Evolutionary conservation across 305 asterid species (phyloP), one percentile per base, ranked within the genome.

Genomic region (Fraxinus platypoda): DNA sequence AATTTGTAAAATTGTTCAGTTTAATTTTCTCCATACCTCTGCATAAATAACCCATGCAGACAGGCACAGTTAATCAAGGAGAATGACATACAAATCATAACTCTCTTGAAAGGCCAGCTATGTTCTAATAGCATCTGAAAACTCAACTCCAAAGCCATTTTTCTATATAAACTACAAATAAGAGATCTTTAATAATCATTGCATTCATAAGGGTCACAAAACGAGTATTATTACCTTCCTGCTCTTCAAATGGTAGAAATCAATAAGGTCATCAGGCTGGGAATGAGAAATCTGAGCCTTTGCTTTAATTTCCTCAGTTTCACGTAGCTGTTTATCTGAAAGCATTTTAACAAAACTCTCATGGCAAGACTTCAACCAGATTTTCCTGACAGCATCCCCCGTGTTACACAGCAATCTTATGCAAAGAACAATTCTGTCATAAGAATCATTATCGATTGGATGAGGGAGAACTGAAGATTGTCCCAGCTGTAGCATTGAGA

Each of bases 231-330:
- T 81, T 87, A 89, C 92, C 88, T 85, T 88, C 84, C 92, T 86
- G 80, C 90, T 89, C 88, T 89, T 89, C 84, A 89, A 84, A 84
- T 89, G 92, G 81, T 89, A 89, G 84, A 89, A 89, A 75, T 89
- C 91, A 80, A 89, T 89, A 25, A 89, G 92, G 78, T 89, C 92
- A 83, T 89, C 92, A 23, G 92, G 92, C 74, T 89, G 92, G 28
- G 90, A 82, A 83, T 86, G 84, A 74, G 87, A 81, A 80, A 84
- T 83, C 78, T 85, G 92, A 76, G 91, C 88, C 84, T 88, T 89
- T 11, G 92, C 91, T 78, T 89, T 89, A 8, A 88, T 80, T 84
- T 89, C 91, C 81, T 89, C 91, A 41, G 90, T 89, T 86, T 89
- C 90, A 13, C 91, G 86, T 72, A 89, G 83, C 82, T 89, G 90